phyloP scores from a whole-genome alignment of 2,329 filamentous ascomycete species.

The Lachnellula subtilissima region DNA sequence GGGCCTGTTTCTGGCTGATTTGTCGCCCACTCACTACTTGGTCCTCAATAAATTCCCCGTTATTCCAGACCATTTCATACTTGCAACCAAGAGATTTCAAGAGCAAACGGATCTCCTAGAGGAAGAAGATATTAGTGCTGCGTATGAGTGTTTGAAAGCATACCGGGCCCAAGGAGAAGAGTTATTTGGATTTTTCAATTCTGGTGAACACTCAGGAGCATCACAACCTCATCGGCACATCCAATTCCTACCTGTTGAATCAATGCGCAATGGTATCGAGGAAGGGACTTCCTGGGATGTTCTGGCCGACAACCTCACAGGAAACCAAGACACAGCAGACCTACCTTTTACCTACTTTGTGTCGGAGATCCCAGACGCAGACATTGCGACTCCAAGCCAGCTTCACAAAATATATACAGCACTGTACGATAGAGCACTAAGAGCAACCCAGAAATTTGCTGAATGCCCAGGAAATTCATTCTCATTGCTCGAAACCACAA shows the following conservation, averaged over 20 bases:
- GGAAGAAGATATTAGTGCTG: slow-evolving; percentile 53
- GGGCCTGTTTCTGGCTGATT: slow-evolving; percentile 48
- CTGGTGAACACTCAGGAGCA: slow-evolving; percentile 62
- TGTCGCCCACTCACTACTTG: slow-evolving; percentile 55
- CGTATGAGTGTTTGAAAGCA: slow-evolving; percentile 56
- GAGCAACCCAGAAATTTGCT: neutral
- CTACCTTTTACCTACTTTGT: slow-evolving; percentile 31
- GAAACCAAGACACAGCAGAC: slow-evolving; percentile 11
- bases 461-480: neutral
- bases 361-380: slow-evolving; percentile 10
- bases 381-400: slow-evolving; percentile 11
- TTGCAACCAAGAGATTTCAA: slow-evolving; percentile 59
- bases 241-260: slow-evolving; percentile 62
- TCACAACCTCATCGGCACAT: slow-evolving; percentile 69
- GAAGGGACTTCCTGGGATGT: slow-evolving; percentile 42
- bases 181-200: slow-evolving; percentile 46
- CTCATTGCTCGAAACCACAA: neutral
- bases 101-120: slow-evolving; percentile 62
- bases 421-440: slow-evolving; percentile 23
- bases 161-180: slow-evolving; percentile 39
- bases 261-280: slow-evolving; percentile 51
- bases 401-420: slow-evolving; percentile 24
- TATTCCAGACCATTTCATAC: slow-evolving; percentile 66
- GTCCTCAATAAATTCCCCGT: slow-evolving; percentile 74
- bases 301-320: slow-evolving; percentile 39